Base-by-base conservation (phyloP, 1,284 basidiomycete genomes). In the Ustilago sp. region DNA sequence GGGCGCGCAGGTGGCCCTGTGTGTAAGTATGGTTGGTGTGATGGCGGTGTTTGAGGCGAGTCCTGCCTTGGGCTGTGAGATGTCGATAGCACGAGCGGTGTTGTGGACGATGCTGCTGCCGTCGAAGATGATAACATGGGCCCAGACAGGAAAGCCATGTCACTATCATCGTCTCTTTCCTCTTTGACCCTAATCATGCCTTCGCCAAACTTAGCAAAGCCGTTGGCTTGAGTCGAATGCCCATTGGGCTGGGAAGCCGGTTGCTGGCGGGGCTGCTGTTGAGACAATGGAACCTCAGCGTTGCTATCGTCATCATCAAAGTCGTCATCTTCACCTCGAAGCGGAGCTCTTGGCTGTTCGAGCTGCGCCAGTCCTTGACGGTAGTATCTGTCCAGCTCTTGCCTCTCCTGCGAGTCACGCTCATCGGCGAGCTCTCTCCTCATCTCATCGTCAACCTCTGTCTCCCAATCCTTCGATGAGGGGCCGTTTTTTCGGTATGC, bases 241-340 rank as follows among this genome's bases (percentile, higher is more conserved):
- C 63, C 67, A 32, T 68, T 63, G 8, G 35, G 13, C 19, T 59
- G 60, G 3, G 59, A 17, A 9, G 60, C 8, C 11, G 60, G 31
- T 4, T 53, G 62, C 50, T 45, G 54, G 28, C 28, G 39, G 2
- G 34, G 53, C 51, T 72, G 69, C 36, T 63, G 63, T 19, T 63
- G 71, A 1, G 77, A 72, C 11, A 77, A 57, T 2, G 77, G 70
- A 2, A 65, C 57, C 23, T 80, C 78, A 12, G 69, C 77, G 4
- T 82, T 75, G 34, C 80, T 80, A 31, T 70, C 74, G 17, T 71
- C 64, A 36, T 80, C 77, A 38, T 80, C 82, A 57, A 81, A 77
- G 55, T 84, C 82, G 19, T 83, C 80, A 36, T 81, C 79, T 54
- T 80, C 81, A 47, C 80, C 80, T 43, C 80, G 58, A 1, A 82